Evolutionary conservation across 2,329 filamentous ascomycete genomes (phyloP).

Genomic region (Calonectria pseudoturangicola): DNA sequence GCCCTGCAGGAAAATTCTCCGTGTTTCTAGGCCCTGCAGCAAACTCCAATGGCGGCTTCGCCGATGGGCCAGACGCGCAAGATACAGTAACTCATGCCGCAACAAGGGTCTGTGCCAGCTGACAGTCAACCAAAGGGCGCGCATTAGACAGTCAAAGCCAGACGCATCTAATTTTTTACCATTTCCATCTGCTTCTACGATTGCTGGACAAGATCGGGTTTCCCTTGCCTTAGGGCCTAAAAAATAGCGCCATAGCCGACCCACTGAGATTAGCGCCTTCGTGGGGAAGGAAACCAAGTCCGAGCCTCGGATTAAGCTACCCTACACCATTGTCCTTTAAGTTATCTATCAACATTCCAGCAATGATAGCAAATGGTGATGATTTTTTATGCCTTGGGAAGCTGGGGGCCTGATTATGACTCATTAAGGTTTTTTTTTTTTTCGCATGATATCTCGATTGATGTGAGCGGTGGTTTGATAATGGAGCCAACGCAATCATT

Average conservation of each 20-base stretch:
- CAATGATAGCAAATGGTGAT: too few species aligned
- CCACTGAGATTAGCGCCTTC: not conserved
- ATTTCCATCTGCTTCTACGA: not conserved
- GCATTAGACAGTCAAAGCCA: not conserved
- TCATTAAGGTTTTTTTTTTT: too few species aligned
- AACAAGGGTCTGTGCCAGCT: too few species aligned
- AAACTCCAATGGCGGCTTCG: not conserved
- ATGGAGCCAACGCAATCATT: too few species aligned
- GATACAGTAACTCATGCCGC: not conserved
- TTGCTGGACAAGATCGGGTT: too few species aligned
- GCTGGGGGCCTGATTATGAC: too few species aligned
- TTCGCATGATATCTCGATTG: too few species aligned
- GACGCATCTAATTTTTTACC: not conserved
- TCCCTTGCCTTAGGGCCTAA: not conserved
- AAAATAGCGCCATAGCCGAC: not conserved
- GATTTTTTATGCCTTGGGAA: too few species aligned
- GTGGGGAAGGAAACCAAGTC: constrained; percentile 1
- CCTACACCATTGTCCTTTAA: not conserved
- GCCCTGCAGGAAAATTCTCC: constrained; percentile 6
- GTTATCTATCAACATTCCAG: not conserved
- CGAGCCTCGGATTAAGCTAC: constrained; percentile 1
- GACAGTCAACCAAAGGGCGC: not conserved
- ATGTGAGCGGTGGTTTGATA: too few species aligned
- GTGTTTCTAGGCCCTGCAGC: not conserved
- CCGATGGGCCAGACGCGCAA: constrained; percentile 3